Conservation (phyloP, 768 basidiomycete genomes). For the Lyophyllum shimeji region DNA sequence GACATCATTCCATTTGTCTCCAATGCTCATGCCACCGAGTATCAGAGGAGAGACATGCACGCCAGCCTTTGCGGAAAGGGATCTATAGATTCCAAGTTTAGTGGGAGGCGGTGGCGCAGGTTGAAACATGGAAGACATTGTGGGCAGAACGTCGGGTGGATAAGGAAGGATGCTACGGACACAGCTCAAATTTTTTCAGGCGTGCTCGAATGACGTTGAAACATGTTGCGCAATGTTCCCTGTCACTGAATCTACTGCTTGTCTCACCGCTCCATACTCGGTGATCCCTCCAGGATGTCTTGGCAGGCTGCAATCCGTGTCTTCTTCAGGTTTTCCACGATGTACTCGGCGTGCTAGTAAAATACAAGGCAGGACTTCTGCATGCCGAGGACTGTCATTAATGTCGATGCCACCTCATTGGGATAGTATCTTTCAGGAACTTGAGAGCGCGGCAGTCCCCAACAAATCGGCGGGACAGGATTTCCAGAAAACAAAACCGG, state of each 20-base stretch:
- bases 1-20: conserved; percentile 30
- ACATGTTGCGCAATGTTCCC: not conserved
- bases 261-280: not conserved
- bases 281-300: too few relatives aligned
- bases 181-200: not conserved
- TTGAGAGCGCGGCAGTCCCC: too few relatives aligned
- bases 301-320: too few relatives aligned
- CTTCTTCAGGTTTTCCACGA: too few relatives aligned
- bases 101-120: conserved; percentile 27
- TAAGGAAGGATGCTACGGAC: not conserved
- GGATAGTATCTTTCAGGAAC: too few relatives aligned
- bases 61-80: conserved; percentile 38
- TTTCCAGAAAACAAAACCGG: too few relatives aligned
- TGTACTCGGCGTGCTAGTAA: too few relatives aligned
- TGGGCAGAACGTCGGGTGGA: not conserved
- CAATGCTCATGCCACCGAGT: conserved; percentile 50
- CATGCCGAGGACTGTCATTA: too few relatives aligned
- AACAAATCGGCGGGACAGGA: too few relatives aligned
- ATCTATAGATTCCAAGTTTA: conserved; percentile 37
- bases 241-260: not conserved
- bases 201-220: not conserved
- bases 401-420: too few relatives aligned
- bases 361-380: too few relatives aligned
- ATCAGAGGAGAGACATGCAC: conserved; percentile 48
- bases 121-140: not conserved